Evolutionary conservation across 306 rosid species (phyloP).

Genomic region (Elaeagnus macrophylla): DNA sequence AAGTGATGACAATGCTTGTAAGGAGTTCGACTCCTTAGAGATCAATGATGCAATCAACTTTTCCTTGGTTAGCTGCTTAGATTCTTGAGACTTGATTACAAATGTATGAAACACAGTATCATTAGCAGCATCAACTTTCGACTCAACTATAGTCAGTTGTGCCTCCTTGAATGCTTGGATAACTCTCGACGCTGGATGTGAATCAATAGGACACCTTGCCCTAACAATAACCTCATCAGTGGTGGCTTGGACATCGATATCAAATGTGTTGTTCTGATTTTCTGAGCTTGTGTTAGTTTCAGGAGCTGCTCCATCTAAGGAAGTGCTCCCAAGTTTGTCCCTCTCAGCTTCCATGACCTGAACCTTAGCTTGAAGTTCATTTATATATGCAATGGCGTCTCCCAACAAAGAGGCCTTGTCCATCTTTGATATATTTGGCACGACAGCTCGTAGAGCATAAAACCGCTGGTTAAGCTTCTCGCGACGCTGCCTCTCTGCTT

Average conservation of each 20-base stretch:
- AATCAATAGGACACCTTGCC: constrained; percentile 54
- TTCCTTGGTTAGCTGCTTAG: constrained; percentile 71
- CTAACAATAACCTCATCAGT: constrained; percentile 50
- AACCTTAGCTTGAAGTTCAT: constrained; percentile 77
- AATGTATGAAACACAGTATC: constrained; percentile 70
- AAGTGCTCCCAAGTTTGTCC: constrained; percentile 35
- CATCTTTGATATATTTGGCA: constrained; percentile 95
- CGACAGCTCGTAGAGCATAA: constrained; percentile 86
- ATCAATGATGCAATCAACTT: constrained; percentile 57
- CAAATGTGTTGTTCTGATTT: constrained; percentile 23
- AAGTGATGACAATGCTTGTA: constrained; percentile 36
- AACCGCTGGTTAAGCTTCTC: constrained; percentile 97
- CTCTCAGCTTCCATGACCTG: constrained; percentile 53
- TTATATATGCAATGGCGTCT: constrained; percentile 86
- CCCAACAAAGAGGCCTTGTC: constrained; percentile 93
- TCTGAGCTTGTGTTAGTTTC: constrained; percentile 28
- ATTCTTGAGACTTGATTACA: constrained; percentile 54
- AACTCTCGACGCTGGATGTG: constrained; percentile 65
- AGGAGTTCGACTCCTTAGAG: constrained; percentile 53
- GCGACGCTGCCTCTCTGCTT: constrained; percentile 92
- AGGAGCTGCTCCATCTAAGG: constrained; percentile 31
- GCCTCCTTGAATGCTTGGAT: constrained; percentile 59
- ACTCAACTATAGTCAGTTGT: constrained; percentile 48
- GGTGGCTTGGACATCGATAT: constrained; percentile 52
- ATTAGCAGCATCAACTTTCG: constrained; percentile 42